phyloP scores from a whole-genome alignment of 768 basidiomycete genomes.

The Lentinula detonsa region DNA sequence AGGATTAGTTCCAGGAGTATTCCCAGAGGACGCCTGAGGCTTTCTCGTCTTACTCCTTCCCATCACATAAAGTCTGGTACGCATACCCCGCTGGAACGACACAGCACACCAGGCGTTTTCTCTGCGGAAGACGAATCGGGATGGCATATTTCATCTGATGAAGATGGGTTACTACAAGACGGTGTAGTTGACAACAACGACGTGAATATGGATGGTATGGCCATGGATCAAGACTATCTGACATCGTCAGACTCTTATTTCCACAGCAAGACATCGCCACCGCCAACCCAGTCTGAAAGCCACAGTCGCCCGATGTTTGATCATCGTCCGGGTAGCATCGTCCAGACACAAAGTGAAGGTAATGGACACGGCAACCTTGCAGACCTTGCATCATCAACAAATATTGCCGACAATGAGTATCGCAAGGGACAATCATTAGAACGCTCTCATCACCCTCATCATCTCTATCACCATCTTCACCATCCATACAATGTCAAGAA shows the following conservation, averaged over 20 bases:
- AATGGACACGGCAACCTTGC: background rate
- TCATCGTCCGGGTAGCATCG: background rate
- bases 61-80: background rate
- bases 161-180: background rate
- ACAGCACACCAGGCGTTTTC: background rate
- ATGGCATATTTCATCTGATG: background rate
- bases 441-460: background rate
- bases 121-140: background rate
- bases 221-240: conserved; percentile 1
- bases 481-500: background rate
- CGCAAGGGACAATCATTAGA: background rate
- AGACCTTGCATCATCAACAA: background rate
- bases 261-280: background rate
- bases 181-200: background rate
- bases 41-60: background rate
- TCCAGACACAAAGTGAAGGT: background rate
- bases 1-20: background rate
- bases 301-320: background rate
- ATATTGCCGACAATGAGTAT: background rate
- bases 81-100: background rate
- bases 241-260: background rate
- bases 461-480: background rate
- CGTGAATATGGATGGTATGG: background rate
- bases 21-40: background rate
- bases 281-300: background rate